phyloP scores from a whole-genome alignment of 306 rosid species.

The Dalbergia cultrata region DNA sequence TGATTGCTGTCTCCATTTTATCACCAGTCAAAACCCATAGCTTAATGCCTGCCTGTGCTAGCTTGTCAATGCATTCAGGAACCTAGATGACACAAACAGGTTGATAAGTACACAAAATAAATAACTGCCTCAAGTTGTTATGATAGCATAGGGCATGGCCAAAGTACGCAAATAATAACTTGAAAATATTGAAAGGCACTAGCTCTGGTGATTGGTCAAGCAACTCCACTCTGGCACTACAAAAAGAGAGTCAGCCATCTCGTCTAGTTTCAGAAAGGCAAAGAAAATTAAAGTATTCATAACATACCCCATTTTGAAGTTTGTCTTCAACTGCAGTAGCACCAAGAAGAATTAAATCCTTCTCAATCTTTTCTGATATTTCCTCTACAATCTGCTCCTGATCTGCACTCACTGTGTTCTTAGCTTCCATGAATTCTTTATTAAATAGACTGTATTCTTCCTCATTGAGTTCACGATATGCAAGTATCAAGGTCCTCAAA shows the following conservation, averaged over 20 bases:
- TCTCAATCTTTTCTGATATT: constrained; percentile 46
- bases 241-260: background rate
- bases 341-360: constrained; percentile 49
- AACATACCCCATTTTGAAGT: constrained; percentile 54
- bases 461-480: constrained; percentile 45
- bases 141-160: background rate
- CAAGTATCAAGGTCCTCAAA: constrained; percentile 52
- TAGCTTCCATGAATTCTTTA: constrained; percentile 45
- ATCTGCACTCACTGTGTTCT: constrained; percentile 44
- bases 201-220: background rate
- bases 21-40: constrained; percentile 55
- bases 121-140: background rate
- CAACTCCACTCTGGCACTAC: background rate
- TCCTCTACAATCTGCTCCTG: constrained; percentile 46
- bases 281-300: background rate
- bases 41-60: constrained; percentile 55
- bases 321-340: constrained; percentile 56
- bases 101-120: constrained; percentile 10
- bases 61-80: constrained; percentile 53
- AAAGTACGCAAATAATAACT: constrained; percentile 2
- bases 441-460: constrained; percentile 42
- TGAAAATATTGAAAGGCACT: background rate
- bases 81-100: constrained; percentile 38
- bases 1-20: constrained; percentile 56
- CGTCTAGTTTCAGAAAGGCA: background rate